Percentiles rank a stretch among this genome's conserved stretches.
Evolutionary conservation across 2,329 filamentous ascomycete genomes (phyloP).

Genomic region (Kalmusia sp.): DNA sequence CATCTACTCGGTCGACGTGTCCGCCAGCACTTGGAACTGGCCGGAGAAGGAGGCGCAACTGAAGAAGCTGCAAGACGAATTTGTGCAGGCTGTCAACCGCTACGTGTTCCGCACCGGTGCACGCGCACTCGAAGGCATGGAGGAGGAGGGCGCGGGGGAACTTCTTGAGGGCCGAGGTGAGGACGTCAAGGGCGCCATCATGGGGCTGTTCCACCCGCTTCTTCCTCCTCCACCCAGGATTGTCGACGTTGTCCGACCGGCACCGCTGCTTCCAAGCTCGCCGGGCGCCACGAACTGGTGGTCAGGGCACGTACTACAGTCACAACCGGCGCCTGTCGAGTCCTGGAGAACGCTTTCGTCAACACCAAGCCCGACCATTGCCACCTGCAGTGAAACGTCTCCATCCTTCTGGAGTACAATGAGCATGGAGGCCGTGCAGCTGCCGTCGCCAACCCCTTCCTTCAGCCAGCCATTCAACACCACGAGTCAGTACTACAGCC

Average conservation of each 20-base stretch:
- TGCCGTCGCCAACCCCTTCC: constrained; percentile 80
- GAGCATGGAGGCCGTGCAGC: constrained; percentile 72
- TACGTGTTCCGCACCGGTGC: constrained; percentile 93
- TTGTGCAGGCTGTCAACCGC: constrained; percentile 94
- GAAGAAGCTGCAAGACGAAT: constrained; percentile 97
- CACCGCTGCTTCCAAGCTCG: constrained; percentile 84
- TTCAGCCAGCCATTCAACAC: constrained; percentile 81
- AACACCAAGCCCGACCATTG: constrained; percentile 74
- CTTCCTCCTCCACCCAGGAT: constrained; percentile 87
- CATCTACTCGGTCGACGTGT: constrained; percentile 88
- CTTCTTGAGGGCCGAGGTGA: constrained; percentile 89
- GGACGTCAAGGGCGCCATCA: constrained; percentile 87
- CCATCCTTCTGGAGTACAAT: constrained; percentile 81
- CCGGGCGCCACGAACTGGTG: constrained; percentile 78
- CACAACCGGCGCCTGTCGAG: constrained; percentile 75
- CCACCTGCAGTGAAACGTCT: constrained; percentile 75
- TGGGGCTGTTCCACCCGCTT: constrained; percentile 82
- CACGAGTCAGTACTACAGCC: constrained; percentile 77
- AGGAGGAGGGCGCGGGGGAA: constrained; percentile 95
- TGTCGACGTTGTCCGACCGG: constrained; percentile 86
- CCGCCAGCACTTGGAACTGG: constrained; percentile 91
- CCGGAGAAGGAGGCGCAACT: constrained; percentile 94
- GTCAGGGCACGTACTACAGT: constrained; percentile 65
- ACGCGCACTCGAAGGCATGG: constrained; percentile 88
- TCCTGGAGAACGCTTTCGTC: constrained; percentile 91